Percentiles rank a stretch among this genome's conserved stretches.
Evolutionary conservation across 768 basidiomycete genomes (phyloP).

Genomic region (Panaeolus papilionaceus): DNA sequence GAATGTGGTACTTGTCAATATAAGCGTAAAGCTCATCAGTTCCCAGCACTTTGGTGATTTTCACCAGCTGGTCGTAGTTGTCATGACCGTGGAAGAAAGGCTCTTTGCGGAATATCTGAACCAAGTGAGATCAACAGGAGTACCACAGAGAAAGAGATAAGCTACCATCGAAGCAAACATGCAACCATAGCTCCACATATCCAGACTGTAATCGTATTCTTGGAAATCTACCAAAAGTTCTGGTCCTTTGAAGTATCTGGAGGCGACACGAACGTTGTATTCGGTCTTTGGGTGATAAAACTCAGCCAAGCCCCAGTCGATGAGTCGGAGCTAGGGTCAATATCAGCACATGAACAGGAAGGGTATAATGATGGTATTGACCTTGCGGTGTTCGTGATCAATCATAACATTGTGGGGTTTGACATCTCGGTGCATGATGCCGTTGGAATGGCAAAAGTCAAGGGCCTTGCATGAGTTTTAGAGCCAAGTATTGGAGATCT

Average conservation of each 20-base stretch:
- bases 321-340: constrained; percentile 77
- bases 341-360: constrained; percentile 22
- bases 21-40: constrained; percentile 95
- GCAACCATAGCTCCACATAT: constrained; percentile 99
- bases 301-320: constrained; percentile 99
- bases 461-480: constrained; percentile 64
- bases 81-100: constrained; percentile 99
- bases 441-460: constrained; percentile 98
- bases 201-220: constrained; percentile 96
- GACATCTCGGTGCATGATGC: constrained; percentile 98
- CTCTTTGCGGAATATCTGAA: constrained; percentile 96
- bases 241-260: constrained; percentile 97
- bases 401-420: constrained; percentile 99
- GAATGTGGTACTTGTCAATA: constrained; percentile 94
- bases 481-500: not conserved
- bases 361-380: constrained; percentile 37
- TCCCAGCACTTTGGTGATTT: constrained; percentile 96
- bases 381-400: constrained; percentile 96
- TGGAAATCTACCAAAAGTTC: constrained; percentile 98
- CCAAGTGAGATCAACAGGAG: constrained; percentile 16
- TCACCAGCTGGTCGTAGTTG: constrained; percentile 98
- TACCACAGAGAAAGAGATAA: constrained; percentile 20
- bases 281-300: constrained; percentile 98
- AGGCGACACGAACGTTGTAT: constrained; percentile 98
- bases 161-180: constrained; percentile 99